These are phyloP conservation scores for Auricularia sp. DNA, from an alignment of 768 basidiomycete genomes.

Conservation along the genomic window DNA sequence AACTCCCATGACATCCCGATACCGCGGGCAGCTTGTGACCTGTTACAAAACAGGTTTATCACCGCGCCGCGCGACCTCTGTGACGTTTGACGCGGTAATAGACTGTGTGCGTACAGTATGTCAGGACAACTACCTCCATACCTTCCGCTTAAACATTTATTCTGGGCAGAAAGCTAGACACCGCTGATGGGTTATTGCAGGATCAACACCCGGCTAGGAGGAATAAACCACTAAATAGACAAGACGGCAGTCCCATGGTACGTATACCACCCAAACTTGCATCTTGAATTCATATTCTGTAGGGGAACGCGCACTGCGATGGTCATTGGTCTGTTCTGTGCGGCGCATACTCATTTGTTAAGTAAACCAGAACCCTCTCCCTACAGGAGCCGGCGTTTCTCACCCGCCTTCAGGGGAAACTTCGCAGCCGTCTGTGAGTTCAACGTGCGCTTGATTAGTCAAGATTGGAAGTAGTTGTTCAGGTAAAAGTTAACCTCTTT, in stretches of 20 bases:
- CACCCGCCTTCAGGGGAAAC: conserved; percentile 44
- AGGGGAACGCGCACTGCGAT: not conserved
- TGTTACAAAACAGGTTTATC: too few relatives aligned
- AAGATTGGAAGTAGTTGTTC: too few relatives aligned
- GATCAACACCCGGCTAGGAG: not conserved
- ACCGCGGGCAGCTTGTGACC: too few relatives aligned
- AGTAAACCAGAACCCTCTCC: not conserved
- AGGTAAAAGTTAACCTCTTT: too few relatives aligned
- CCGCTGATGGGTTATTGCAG: not conserved
- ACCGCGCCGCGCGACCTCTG: too few relatives aligned
- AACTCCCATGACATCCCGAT: too few relatives aligned
- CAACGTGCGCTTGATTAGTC: conserved; percentile 37
- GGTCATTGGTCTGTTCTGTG: not conserved
- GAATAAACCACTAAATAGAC: not conserved
- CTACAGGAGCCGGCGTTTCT: conserved; percentile 32
- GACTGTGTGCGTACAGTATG: too few relatives aligned
- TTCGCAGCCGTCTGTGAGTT: conserved; percentile 44
- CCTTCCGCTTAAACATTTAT: conserved; percentile 37
- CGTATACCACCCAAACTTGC: not conserved
- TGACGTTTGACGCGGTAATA: too few relatives aligned
- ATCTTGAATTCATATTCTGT: not conserved
- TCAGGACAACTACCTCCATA: conserved; percentile 45
- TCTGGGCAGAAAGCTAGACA: not conserved
- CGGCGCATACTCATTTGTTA: not conserved
- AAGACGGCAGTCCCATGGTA: not conserved